phyloP scores from a whole-genome alignment of 2,329 filamentous ascomycete genomes.

The Gnomoniopsis sp. region DNA sequence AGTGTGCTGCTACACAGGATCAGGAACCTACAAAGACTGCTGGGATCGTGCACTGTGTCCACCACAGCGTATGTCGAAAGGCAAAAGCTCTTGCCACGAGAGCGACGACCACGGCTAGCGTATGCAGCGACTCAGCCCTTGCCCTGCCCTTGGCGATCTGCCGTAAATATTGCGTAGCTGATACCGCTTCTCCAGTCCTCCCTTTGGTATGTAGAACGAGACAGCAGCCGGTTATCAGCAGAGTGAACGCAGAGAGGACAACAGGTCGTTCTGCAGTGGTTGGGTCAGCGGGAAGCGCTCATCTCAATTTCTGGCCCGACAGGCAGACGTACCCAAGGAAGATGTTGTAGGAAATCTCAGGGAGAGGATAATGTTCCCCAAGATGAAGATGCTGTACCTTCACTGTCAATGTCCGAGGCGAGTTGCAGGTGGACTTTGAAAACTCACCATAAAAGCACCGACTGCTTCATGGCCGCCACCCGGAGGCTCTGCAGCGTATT shows the following conservation, averaged over 20 bases:
- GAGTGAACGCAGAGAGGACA: neutral
- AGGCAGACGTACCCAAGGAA: neutral
- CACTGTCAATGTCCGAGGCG: neutral
- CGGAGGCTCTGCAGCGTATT: no score
- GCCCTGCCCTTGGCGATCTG: neutral
- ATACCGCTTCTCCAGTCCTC: neutral
- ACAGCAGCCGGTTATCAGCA: neutral
- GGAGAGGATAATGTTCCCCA: neutral
- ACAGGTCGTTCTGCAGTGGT: constrained; percentile 1
- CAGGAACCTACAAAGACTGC: neutral
- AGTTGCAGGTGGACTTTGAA: no score
- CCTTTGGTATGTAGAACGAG: neutral
- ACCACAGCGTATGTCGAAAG: neutral
- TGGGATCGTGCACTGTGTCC: neutral
- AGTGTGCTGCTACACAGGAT: neutral
- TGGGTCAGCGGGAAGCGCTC: neutral
- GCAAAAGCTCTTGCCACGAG: constrained; percentile 1
- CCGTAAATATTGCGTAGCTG: neutral
- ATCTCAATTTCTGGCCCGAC: neutral
- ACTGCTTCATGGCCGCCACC: no score
- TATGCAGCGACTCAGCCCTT: neutral
- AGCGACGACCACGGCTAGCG: neutral
- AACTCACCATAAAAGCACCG: no score
- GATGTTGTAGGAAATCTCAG: neutral
- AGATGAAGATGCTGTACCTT: neutral